Evolutionary conservation across 306 rosid genomes (phyloP), one percentile per base, ranked within the genome.

Genomic region (Quercus berberidifolia): DNA sequence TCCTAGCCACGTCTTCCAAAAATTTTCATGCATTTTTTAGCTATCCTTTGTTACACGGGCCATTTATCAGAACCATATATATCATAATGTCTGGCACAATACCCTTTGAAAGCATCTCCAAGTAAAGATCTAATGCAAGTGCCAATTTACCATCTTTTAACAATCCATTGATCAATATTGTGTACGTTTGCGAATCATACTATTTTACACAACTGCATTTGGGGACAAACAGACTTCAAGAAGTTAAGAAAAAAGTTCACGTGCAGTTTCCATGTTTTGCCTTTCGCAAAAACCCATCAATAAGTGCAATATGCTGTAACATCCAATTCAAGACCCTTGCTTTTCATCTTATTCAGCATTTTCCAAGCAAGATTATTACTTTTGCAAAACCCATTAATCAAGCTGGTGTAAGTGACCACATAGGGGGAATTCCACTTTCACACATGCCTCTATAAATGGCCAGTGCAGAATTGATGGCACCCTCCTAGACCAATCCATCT

Each of bases 41-140:
- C 76, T 89, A 87, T 31, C 90, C 83, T 78, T 88, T 83, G 81
- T 84, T 86, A 75, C 89, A 88, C 51, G 91, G 96, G 76, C 92
- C 91, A 76, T 80, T 87, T 69, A 86, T 77, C 72, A 92, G 79
- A 86, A 81, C 86, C 86, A 85, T 84, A 38, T 83, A 84, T 81
- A 83, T 30, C 38, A 64, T 72, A 19, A 69, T 76, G 85, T 94
- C 97, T 76, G 91, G 96, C 64, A 81, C 70, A 60, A 94, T 81
- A 65, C 89, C 92, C 79, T 49, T 86, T 65, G 90, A 92, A 76
- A 84, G 93, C 98, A 94, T 90, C 85, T 92, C 90, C 3, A 87
- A 81, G 88, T 89, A 92, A 82, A 92, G 83, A 83, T 92, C 90
- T 26, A 80, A 85, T 58, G 92, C 95, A 51, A 78, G 26, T 65